phyloP scores from a whole-genome alignment of 768 basidiomycete species.

The Mycena rebaudengoi region DNA sequence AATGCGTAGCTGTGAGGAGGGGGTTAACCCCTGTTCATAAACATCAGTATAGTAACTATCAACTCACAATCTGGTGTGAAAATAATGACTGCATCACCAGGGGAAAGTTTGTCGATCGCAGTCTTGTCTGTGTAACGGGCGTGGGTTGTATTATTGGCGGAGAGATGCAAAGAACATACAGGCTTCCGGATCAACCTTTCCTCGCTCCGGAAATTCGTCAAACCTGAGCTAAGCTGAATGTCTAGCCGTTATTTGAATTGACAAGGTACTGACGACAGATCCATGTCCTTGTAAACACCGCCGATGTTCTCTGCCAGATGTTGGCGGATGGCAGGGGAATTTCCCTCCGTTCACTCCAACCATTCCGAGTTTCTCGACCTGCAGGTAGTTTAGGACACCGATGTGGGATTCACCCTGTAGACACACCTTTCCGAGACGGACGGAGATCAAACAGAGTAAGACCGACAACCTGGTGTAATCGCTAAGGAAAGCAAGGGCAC shows the following conservation, averaged over 20 bases:
- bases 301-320: slow-evolving; percentile 88
- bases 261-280: slow-evolving; percentile 66
- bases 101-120: slow-evolving; percentile 79
- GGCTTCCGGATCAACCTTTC: slow-evolving; percentile 76
- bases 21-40: too few species aligned
- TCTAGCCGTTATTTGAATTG: neutral
- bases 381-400: too few species aligned
- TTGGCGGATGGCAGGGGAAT: slow-evolving; percentile 83
- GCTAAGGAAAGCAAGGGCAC: slow-evolving; percentile 19
- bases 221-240: slow-evolving; percentile 56
- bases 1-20: slow-evolving; percentile 73
- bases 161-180: slow-evolving; percentile 58
- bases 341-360: slow-evolving; percentile 90
- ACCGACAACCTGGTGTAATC: slow-evolving; percentile 75
- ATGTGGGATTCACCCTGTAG: too few species aligned
- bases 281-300: slow-evolving; percentile 87
- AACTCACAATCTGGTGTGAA: slow-evolving; percentile 90
- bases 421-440: slow-evolving; percentile 76
- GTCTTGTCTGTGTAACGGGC: slow-evolving; percentile 67
- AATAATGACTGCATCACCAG: slow-evolving; percentile 90
- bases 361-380: slow-evolving; percentile 84
- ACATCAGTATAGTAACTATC: too few species aligned
- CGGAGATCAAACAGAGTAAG: slow-evolving; percentile 91
- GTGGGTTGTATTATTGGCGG: neutral
- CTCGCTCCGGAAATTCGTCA: slow-evolving; percentile 79